These are phyloP conservation scores for Chloropicon primus DNA, from an alignment of 139 green algal genomes.

Conservation along the genomic window DNA sequence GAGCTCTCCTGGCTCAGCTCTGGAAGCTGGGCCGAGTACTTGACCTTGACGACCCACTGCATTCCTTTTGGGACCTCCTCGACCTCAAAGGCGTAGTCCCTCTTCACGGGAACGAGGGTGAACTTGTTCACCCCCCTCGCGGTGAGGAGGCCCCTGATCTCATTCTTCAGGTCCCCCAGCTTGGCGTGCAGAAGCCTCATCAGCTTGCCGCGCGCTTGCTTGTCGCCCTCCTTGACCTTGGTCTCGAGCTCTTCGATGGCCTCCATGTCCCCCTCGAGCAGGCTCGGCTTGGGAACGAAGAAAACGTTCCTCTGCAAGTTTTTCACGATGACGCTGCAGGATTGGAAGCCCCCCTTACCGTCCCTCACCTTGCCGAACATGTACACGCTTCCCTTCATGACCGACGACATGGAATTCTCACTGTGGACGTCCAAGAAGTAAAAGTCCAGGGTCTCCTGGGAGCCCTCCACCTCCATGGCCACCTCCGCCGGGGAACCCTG, in stretches of 20 bases:
- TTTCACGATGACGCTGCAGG: conserved; percentile 47
- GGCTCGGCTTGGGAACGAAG: conserved; percentile 46
- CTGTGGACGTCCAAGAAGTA: conserved; percentile 84
- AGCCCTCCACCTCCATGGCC: conserved; percentile 40
- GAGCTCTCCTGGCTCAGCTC: conserved; percentile 43
- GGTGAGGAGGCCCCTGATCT: conserved; percentile 53
- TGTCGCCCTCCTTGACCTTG: not conserved
- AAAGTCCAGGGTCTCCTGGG: conserved; percentile 47
- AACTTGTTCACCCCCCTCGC: conserved; percentile 44
- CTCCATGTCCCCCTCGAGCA: conserved; percentile 23
- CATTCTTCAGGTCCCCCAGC: conserved; percentile 46
- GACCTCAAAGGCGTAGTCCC: conserved; percentile 88
- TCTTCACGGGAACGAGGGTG: conserved; percentile 70
- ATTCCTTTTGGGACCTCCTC: conserved; percentile 46
- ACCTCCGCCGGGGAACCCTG: conserved; percentile 14
- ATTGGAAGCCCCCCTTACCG: conserved; percentile 10
- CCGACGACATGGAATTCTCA: conserved; percentile 25
- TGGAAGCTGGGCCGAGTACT: conserved; percentile 42
- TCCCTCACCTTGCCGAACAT: conserved; percentile 83
- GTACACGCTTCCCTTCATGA: conserved; percentile 44
- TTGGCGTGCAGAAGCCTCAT: not conserved
- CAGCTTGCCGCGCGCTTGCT: not conserved
- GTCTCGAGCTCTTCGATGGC: not conserved
- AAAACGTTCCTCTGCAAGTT: conserved; percentile 53
- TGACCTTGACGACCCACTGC: conserved; percentile 87